Evolutionary conservation across 2,329 filamentous ascomycete genomes (phyloP).

Genomic region (Curvularia verruculosa): DNA sequence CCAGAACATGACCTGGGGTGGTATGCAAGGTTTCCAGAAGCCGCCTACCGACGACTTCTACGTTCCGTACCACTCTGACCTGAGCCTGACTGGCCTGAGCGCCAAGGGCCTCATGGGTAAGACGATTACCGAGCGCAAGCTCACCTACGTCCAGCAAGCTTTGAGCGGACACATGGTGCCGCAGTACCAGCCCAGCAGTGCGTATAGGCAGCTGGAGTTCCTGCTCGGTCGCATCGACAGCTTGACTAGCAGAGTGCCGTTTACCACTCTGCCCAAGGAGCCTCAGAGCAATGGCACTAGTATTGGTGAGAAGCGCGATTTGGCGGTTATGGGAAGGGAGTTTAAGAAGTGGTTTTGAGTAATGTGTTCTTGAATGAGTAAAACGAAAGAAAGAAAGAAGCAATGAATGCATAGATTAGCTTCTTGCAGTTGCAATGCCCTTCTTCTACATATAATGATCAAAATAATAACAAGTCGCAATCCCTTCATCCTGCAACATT

Average conservation of each 20-base stretch:
- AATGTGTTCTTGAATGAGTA: neutral
- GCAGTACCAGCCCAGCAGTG: slow-evolving; percentile 70
- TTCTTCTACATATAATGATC: neutral
- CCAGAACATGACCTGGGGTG: slow-evolving; percentile 83
- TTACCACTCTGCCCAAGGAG: slow-evolving; percentile 33
- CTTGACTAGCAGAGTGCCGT: slow-evolving; percentile 50
- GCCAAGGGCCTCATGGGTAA: slow-evolving; percentile 72
- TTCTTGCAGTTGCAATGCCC: neutral
- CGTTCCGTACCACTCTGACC: slow-evolving; percentile 67
- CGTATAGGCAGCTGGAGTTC: slow-evolving; percentile 76
- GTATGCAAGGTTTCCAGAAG: slow-evolving; percentile 70
- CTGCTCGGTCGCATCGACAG: slow-evolving; percentile 71
- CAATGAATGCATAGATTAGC: neutral
- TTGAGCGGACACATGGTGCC: slow-evolving; percentile 71
- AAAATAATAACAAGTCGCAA: too few relatives aligned
- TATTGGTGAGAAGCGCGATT: slow-evolving; percentile 10
- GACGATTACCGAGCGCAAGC: slow-evolving; percentile 73
- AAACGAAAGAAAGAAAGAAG: neutral
- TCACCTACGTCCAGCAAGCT: slow-evolving; percentile 72
- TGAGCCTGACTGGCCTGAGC: slow-evolving; percentile 56
- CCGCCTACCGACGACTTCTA: slow-evolving; percentile 68
- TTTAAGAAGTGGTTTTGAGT: slow-evolving; percentile 19
- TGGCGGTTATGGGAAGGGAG: slow-evolving; percentile 7
- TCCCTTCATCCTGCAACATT: slow-evolving; percentile 49
- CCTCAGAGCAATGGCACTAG: slow-evolving; percentile 16